phyloP scores from a whole-genome alignment of 306 rosid genomes.

The Hippophae gyantsensis region DNA sequence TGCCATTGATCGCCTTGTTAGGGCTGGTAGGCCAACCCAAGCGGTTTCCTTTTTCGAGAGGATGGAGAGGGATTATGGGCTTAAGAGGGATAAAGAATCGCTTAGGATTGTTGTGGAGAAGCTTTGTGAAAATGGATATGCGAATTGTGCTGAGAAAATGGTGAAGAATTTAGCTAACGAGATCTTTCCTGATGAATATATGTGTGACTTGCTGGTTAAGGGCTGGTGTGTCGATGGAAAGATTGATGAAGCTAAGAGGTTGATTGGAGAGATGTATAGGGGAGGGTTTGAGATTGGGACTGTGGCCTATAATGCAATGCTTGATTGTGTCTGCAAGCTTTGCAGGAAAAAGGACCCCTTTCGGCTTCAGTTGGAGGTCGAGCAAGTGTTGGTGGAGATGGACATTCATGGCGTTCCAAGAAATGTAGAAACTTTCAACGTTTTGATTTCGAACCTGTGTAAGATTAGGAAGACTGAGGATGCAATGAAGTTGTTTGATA shows the following conservation, averaged over 20 bases:
- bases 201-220: conserved; percentile 49
- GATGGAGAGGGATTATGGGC: conserved; percentile 70
- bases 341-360: conserved; percentile 67
- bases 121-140: conserved; percentile 58
- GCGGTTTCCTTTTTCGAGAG: conserved; percentile 54
- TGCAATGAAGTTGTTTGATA: conserved; percentile 38
- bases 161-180: conserved; percentile 57
- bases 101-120: conserved; percentile 49
- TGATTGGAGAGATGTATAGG: conserved; percentile 70
- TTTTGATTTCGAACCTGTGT: conserved; percentile 59
- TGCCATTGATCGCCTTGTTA: conserved; percentile 48
- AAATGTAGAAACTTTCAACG: conserved; percentile 74
- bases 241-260: conserved; percentile 57
- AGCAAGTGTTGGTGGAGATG: conserved; percentile 57
- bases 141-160: conserved; percentile 63
- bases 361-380: conserved; percentile 50
- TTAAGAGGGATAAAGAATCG: conserved; percentile 44
- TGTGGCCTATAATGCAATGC: conserved; percentile 55
- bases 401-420: conserved; percentile 58
- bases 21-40: conserved; percentile 48
- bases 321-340: conserved; percentile 62
- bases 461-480: conserved; percentile 67
- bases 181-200: conserved; percentile 51
- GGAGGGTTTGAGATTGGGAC: conserved; percentile 74
- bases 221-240: conserved; percentile 71